Evolutionary conservation across 768 basidiomycete species (phyloP).

Genomic region (Phaeotremella fagi): DNA sequence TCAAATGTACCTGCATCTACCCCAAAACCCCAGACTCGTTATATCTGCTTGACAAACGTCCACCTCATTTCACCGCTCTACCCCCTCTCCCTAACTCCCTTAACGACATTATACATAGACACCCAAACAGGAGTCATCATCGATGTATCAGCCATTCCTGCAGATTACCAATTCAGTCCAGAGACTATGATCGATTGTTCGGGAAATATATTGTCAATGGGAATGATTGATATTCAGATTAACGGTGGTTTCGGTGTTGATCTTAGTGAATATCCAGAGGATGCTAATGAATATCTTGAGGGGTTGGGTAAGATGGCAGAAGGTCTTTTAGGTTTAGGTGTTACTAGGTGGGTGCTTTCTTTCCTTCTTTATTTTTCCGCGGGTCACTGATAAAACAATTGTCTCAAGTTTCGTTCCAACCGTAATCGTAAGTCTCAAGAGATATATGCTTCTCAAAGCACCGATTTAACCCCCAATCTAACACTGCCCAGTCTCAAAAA

Average conservation of each 20-base stretch:
- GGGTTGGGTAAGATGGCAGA: constrained; percentile 68
- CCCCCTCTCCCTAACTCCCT: not conserved
- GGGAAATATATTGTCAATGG: constrained; percentile 80
- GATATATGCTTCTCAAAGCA: not conserved
- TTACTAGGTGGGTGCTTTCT: constrained; percentile 54
- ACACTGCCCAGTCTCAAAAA: not conserved
- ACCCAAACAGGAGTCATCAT: not conserved
- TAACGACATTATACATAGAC: not conserved
- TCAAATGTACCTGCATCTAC: too few species aligned
- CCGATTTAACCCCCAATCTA: not conserved
- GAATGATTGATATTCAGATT: constrained; percentile 80
- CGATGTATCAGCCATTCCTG: not conserved
- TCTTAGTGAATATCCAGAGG: constrained; percentile 7
- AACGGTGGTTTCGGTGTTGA: constrained; percentile 62
- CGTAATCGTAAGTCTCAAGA: constrained; percentile 9
- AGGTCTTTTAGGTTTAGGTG: constrained; percentile 78
- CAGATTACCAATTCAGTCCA: constrained; percentile 1
- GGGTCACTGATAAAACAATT: not conserved
- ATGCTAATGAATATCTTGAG: constrained; percentile 53
- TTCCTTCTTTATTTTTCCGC: not conserved
- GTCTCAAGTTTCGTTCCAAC: constrained; percentile 54
- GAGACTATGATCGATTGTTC: constrained; percentile 57
- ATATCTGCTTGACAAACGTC: not conserved
- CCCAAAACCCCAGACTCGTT: not conserved
- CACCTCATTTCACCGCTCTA: not conserved